Percentiles rank a stretch among this genome's conserved stretches.
Conservation (phyloP, 1,284 basidiomycete genomes). For the Irpex lacteus region DNA sequence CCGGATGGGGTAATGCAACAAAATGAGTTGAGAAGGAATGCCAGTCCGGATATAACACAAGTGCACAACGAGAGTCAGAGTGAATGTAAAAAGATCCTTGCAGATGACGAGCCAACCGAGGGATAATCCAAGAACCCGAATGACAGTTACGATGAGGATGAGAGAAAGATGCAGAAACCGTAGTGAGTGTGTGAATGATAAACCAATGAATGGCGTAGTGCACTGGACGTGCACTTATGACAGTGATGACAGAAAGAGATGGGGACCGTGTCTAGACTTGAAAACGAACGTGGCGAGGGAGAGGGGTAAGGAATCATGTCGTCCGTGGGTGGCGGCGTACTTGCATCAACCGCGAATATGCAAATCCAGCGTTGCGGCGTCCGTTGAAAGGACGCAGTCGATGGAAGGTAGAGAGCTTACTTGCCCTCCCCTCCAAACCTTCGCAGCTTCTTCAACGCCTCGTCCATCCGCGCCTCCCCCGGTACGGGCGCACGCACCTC, state of each 20-base stretch:
- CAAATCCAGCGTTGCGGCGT: too few species aligned
- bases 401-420: background rate
- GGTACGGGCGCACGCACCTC: background rate
- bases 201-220: background rate
- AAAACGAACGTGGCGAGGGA: background rate
- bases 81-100: background rate
- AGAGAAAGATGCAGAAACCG: background rate
- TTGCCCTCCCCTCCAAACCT: constrained; percentile 17
- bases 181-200: background rate
- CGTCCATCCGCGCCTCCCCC: constrained; percentile 24
- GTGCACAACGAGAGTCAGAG: background rate
- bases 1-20: background rate
- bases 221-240: background rate
- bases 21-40: background rate
- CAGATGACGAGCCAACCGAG: background rate
- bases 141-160: background rate
- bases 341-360: too few species aligned
- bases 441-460: constrained; percentile 23
- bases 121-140: background rate
- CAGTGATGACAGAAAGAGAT: background rate
- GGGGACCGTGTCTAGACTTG: background rate
- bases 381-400: too few species aligned
- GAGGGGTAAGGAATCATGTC: background rate
- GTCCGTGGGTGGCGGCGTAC: too few species aligned
- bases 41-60: background rate